Percentiles rank a stretch among this genome's conserved stretches.
Evolutionary conservation across 805 yeast genomes (phyloP).

Genomic region (Wickerhamiella dianesei): DNA sequence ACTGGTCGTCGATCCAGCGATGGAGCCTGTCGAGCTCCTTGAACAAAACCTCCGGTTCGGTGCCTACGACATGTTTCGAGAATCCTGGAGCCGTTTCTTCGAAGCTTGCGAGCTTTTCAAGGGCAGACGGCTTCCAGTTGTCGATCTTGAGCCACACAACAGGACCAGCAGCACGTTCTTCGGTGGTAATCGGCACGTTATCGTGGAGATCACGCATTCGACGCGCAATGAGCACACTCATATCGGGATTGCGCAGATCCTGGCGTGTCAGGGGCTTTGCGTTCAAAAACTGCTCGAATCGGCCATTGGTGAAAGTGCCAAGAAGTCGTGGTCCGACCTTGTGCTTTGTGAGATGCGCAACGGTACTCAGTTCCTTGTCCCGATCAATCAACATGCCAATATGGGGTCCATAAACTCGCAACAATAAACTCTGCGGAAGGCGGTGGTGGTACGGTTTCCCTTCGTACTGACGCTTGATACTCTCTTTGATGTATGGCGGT

Average conservation of each 20-base stretch:
- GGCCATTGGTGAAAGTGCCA: constrained; percentile 85
- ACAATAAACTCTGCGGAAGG: constrained; percentile 45
- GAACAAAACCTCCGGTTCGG: constrained; percentile 31
- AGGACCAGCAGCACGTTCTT: constrained; percentile 51
- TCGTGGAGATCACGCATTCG: constrained; percentile 91
- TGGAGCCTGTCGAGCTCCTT: constrained; percentile 38
- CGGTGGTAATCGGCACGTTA: constrained; percentile 50
- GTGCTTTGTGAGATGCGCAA: constrained; percentile 58
- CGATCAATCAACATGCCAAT: constrained; percentile 79
- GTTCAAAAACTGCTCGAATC: constrained; percentile 85
- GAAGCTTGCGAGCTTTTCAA: constrained; percentile 30
- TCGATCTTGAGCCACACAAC: constrained; percentile 52
- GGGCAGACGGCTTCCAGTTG: constrained; percentile 53
- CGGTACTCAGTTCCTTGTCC: constrained; percentile 57
- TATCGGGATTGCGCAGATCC: constrained; percentile 61
- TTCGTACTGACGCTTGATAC: constrained; percentile 23
- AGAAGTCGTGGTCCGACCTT: constrained; percentile 78
- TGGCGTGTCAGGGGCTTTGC: constrained; percentile 62
- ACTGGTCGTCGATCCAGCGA: constrained; percentile 44
- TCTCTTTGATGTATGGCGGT: constrained; percentile 27
- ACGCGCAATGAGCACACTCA: constrained; percentile 76
- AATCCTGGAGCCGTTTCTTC: constrained; percentile 27
- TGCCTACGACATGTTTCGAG: constrained; percentile 8
- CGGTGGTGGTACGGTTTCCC: constrained; percentile 22
- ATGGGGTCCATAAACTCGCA: constrained; percentile 81